Conservation (phyloP, 2,329 filamentous ascomycete genomes). For the Venturiaceae sp. region DNA sequence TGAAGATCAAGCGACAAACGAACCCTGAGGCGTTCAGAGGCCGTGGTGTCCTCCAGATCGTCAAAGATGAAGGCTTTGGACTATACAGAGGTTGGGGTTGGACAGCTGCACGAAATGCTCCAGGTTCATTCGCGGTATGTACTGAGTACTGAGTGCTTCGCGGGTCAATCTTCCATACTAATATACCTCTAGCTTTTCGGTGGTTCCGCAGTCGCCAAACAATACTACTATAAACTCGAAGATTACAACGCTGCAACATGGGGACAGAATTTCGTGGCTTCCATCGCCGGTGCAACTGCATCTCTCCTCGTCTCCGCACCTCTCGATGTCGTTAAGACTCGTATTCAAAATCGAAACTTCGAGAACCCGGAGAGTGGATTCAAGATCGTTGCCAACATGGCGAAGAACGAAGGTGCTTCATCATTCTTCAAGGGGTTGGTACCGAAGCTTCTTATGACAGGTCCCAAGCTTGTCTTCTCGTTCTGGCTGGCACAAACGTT, state of each 20-base stretch:
- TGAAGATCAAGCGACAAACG: slow-evolving; percentile 99
- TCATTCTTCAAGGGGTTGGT: slow-evolving; percentile 97
- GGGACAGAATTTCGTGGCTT: slow-evolving; percentile 96
- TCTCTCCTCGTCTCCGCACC: slow-evolving; percentile 95
- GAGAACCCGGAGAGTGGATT: slow-evolving; percentile 94
- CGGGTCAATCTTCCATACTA: no score
- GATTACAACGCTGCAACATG: slow-evolving; percentile 96
- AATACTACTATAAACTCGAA: slow-evolving; percentile 79
- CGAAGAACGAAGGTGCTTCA: slow-evolving; percentile 72
- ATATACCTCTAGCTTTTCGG: slow-evolving; percentile 65
- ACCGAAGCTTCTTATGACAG: slow-evolving; percentile 98
- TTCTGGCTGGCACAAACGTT: slow-evolving; percentile 99
- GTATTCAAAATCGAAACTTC: slow-evolving; percentile 98
- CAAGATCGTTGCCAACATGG: slow-evolving; percentile 86
- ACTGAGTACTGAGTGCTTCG: background rate
- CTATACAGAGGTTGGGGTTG: slow-evolving; percentile 94
- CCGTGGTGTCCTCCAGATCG: slow-evolving; percentile 79
- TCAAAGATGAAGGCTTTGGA: slow-evolving; percentile 89
- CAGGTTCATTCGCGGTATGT: slow-evolving; percentile 88
- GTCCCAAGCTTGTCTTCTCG: slow-evolving; percentile 96
- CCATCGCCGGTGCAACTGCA: slow-evolving; percentile 86
- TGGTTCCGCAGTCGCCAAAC: slow-evolving; percentile 93
- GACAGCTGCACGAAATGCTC: slow-evolving; percentile 94
- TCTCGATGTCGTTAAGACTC: slow-evolving; percentile 94
- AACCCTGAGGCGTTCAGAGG: slow-evolving; percentile 97